Conservation (phyloP, 129 eudicot genomes). For the Lactuca saligna region DNA sequence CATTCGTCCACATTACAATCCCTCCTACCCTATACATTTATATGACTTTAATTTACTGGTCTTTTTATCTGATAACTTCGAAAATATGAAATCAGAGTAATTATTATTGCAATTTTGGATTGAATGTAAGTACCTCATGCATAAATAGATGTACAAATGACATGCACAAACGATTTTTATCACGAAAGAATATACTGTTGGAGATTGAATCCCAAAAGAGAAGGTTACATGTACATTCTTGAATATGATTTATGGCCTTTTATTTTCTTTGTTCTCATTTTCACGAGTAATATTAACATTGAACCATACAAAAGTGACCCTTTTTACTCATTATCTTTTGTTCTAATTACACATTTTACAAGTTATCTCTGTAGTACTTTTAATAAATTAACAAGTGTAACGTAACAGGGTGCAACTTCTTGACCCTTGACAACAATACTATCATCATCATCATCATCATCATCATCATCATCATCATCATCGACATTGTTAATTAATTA, state of each 20-base stretch:
- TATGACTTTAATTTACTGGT: neutral
- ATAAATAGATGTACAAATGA: neutral
- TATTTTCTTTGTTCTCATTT: constrained; percentile 22
- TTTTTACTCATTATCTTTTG: neutral
- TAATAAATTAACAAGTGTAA: constrained; percentile 23
- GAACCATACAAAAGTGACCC: constrained; percentile 23
- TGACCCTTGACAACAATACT: constrained; percentile 19
- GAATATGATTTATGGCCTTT: neutral
- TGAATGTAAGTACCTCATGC: constrained; percentile 1
- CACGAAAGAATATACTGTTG: constrained; percentile 11
- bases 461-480: neutral
- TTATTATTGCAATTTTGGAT: neutral
- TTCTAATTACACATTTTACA: constrained; percentile 29
- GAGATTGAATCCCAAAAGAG: constrained; percentile 14
- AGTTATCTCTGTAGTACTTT: constrained; percentile 9
- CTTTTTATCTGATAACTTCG: neutral
- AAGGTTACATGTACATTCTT: constrained; percentile 1
- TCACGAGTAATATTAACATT: constrained; percentile 18
- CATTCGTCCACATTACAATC: constrained; percentile 18
- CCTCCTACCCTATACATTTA: neutral
- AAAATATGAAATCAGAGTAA: neutral
- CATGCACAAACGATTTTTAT: constrained; percentile 20
- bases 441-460: neutral
- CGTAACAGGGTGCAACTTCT: constrained; percentile 14
- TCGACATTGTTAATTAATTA: neutral